phyloP scores from a whole-genome alignment of 371 early-diverging fungal species.

The Syncephalastrum contaminatum region DNA sequence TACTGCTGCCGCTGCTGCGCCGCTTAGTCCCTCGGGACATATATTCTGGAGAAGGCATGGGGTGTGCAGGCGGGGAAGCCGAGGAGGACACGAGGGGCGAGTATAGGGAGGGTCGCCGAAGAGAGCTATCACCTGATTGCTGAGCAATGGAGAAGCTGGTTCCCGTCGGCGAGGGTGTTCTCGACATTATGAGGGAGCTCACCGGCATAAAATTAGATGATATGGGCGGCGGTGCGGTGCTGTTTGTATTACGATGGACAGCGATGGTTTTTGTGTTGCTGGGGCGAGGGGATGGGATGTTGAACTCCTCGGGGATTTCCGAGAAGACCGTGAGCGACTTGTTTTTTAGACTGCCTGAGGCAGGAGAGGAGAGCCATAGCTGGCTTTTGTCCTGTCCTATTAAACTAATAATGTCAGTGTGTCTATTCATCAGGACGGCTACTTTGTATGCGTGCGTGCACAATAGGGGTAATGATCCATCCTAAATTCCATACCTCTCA shows the following conservation, averaged over 20 bases:
- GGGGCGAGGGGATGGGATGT: slow-evolving; percentile 1
- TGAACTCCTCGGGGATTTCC: slow-evolving; percentile 18
- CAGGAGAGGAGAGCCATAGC: slow-evolving; percentile 36
- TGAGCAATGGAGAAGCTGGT: slow-evolving; percentile 1
- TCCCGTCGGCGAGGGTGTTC: background rate
- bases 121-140: background rate
- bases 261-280: too few species aligned
- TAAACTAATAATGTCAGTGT: slow-evolving; percentile 23
- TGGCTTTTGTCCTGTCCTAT: slow-evolving; percentile 26
- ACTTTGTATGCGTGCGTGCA: too few species aligned
- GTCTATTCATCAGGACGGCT: slow-evolving; percentile 14
- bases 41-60: background rate
- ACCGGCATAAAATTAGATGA: background rate
- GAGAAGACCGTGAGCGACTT: slow-evolving; percentile 29
- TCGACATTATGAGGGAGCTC: background rate
- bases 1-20: too few species aligned
- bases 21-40: background rate
- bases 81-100: background rate
- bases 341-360: background rate
- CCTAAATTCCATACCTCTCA: slow-evolving; percentile 29
- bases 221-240: background rate
- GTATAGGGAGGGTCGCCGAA: background rate
- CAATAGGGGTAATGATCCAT: slow-evolving; percentile 6
- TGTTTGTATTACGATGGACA: too few species aligned
- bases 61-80: slow-evolving; percentile 2